Evolutionary conservation across 2,329 filamentous ascomycete genomes (phyloP).

Genomic region (Penicillium freii): DNA sequence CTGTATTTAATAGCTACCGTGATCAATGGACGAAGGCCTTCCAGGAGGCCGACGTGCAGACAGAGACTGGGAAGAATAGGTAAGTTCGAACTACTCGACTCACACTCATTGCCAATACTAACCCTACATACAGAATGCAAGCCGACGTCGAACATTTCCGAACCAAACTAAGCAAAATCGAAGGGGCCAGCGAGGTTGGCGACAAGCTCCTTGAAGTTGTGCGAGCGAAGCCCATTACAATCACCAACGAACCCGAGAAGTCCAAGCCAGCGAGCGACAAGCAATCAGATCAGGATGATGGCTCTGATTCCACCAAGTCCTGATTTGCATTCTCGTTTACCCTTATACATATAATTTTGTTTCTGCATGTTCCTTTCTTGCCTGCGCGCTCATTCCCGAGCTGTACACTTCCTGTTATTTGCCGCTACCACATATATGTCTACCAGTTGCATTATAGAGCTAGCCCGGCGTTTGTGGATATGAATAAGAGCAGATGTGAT

Average conservation of each 20-base stretch:
- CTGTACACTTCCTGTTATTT: conserved; percentile 17
- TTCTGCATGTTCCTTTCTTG: neutral
- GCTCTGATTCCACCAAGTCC: conserved; percentile 16
- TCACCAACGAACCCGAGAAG: conserved; percentile 14
- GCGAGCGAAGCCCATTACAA: conserved; percentile 37
- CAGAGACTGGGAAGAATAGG: conserved; percentile 68
- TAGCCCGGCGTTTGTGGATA: conserved; percentile 21
- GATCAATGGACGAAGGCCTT: conserved; percentile 75
- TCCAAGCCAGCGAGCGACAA: conserved; percentile 10
- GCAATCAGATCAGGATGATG: conserved; percentile 8
- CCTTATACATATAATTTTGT: conserved; percentile 16
- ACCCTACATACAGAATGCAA: conserved; percentile 59
- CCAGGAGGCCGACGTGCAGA: conserved; percentile 62
- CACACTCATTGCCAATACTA: conserved; percentile 5
- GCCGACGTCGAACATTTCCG: conserved; percentile 73
- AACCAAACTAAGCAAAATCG: conserved; percentile 69
- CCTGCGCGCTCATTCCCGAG: conserved; percentile 1
- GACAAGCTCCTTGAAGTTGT: conserved; percentile 60
- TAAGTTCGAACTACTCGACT: conserved; percentile 43
- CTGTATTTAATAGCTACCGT: conserved; percentile 78
- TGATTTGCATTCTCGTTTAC: conserved; percentile 4
- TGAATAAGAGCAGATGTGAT: neutral
- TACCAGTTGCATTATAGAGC: conserved; percentile 20
- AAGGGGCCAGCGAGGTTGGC: conserved; percentile 73
- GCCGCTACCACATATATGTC: conserved; percentile 15